Conservation (phyloP, 345 rosid species). For the Erodium maritimum region DNA sequence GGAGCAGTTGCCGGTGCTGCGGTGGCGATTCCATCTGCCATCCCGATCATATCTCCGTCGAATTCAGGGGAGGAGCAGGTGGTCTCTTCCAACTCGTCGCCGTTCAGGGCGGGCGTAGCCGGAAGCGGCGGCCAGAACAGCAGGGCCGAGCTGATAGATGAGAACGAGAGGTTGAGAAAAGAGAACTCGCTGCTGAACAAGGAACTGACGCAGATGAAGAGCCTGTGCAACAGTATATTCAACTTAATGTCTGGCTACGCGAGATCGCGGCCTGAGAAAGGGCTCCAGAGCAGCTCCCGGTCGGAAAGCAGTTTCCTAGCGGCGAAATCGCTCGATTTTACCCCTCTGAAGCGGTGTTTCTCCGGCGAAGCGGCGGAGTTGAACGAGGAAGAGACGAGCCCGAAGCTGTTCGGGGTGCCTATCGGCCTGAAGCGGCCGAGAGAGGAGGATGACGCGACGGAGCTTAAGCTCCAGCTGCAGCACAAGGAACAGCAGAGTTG, state of each 20-base stretch:
- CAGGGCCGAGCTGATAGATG: conserved; percentile 20
- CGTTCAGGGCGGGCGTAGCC: conserved; percentile 1
- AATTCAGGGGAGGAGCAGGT: conserved; percentile 26
- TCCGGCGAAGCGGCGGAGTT: not conserved
- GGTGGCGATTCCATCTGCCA: conserved; percentile 18
- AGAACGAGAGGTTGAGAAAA: conserved; percentile 33
- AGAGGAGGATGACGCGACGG: conserved; percentile 7
- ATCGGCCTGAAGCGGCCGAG: conserved; percentile 13
- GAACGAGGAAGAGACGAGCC: conserved; percentile 3
- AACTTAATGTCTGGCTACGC: conserved; percentile 19
- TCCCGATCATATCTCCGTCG: conserved; percentile 33
- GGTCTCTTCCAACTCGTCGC: conserved; percentile 12
- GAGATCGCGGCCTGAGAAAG: not conserved
- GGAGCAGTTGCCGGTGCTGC: conserved; percentile 1
- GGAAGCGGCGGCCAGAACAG: conserved; percentile 12
- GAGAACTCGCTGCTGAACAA: conserved; percentile 22
- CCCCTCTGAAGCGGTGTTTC: not conserved
- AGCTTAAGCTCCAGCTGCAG: not conserved
- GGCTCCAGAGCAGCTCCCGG: not conserved
- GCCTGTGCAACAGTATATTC: conserved; percentile 22
- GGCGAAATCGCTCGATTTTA: not conserved
- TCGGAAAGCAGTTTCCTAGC: not conserved
- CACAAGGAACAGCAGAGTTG: not conserved
- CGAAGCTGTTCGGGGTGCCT: conserved; percentile 16
- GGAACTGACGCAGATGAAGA: conserved; percentile 27